Conservation (phyloP, 1,284 basidiomycete species). For the Moniliophthora roreri region DNA sequence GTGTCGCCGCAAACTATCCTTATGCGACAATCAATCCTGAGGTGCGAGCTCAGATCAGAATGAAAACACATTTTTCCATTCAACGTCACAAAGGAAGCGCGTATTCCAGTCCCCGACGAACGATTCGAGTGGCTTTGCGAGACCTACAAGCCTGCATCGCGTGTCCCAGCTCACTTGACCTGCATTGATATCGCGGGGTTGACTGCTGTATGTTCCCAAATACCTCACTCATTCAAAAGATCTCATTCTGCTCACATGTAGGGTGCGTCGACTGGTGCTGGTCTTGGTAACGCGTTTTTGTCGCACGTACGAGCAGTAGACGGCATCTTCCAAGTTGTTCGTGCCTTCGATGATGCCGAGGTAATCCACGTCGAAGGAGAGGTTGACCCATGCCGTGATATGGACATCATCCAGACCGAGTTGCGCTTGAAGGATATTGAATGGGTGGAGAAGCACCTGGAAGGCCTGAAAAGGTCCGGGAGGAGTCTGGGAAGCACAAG, state of each 20-base stretch:
- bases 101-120: constrained; percentile 95
- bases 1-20: constrained; percentile 97
- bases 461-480: constrained; percentile 72
- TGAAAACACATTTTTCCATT: constrained; percentile 1
- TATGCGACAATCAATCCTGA: constrained; percentile 95
- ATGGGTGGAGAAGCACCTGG: constrained; percentile 94
- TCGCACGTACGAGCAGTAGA: constrained; percentile 98
- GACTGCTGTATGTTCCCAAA: constrained; percentile 67
- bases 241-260: constrained; percentile 30
- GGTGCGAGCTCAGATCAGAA: constrained; percentile 27
- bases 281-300: constrained; percentile 97
- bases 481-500: constrained; percentile 75
- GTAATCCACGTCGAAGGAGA: constrained; percentile 99
- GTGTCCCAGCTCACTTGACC: constrained; percentile 93
- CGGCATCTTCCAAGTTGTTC: constrained; percentile 98
- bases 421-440: constrained; percentile 97
- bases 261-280: constrained; percentile 97
- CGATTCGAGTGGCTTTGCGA: constrained; percentile 96
- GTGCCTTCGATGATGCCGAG: constrained; percentile 98
- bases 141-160: constrained; percentile 86
- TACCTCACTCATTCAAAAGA: not conserved
- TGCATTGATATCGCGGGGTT: constrained; percentile 99
- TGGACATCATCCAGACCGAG: constrained; percentile 97
- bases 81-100: constrained; percentile 60
- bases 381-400: constrained; percentile 94